Evolutionary conservation across 1,139 yeast genomes (phyloP).

Genomic region (Geotrichum cucujoidarum): DNA sequence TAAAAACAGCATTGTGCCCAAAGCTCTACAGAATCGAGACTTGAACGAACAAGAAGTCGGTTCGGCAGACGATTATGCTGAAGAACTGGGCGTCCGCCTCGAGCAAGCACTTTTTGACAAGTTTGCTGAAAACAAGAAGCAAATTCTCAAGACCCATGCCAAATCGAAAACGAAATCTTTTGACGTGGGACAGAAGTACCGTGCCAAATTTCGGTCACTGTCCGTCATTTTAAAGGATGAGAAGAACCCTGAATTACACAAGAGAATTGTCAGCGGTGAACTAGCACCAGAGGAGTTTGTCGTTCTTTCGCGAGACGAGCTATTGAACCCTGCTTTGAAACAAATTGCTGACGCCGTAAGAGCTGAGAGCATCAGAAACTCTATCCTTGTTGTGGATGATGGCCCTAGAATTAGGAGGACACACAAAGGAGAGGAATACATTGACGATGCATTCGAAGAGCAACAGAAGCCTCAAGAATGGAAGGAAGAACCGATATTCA

Average conservation of each 20-base stretch:
- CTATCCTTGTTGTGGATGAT: constrained; percentile 53
- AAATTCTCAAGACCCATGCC: not conserved
- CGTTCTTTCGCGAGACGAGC: constrained; percentile 55
- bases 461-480: constrained; percentile 13
- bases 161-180: constrained; percentile 27
- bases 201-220: constrained; percentile 51
- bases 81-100: constrained; percentile 39
- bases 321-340: constrained; percentile 67
- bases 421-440: constrained; percentile 79
- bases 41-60: constrained; percentile 37
- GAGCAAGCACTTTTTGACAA: constrained; percentile 41
- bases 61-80: constrained; percentile 40
- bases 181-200: constrained; percentile 44
- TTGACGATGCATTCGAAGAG: constrained; percentile 51
- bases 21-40: constrained; percentile 34
- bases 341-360: constrained; percentile 68
- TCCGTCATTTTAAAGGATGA: constrained; percentile 50
- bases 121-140: constrained; percentile 32
- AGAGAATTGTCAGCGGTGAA: constrained; percentile 45
- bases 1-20: constrained; percentile 42
- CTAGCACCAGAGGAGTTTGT: constrained; percentile 51
- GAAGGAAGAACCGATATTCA: constrained; percentile 14
- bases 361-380: constrained; percentile 57
- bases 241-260: constrained; percentile 47
- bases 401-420: constrained; percentile 67